These are phyloP conservation scores for Pilasporangium apinafurcum DNA, from an alignment of 352 stramenopile genomes.

Conservation along the genomic window DNA sequence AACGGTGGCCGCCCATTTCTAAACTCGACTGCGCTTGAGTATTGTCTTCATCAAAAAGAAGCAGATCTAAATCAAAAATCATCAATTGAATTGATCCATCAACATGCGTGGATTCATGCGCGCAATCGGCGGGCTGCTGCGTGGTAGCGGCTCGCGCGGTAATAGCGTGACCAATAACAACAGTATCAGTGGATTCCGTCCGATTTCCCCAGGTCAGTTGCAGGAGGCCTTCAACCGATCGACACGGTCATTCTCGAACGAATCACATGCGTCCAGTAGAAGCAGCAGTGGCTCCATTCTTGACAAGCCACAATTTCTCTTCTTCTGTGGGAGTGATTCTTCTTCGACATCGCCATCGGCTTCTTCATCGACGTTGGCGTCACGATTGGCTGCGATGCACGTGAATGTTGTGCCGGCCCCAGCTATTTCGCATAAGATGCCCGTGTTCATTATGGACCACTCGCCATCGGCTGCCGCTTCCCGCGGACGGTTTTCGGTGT, in stretches of 20 bases:
- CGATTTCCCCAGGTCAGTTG: slow-evolving; percentile 8
- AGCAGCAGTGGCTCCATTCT: slow-evolving; percentile 27
- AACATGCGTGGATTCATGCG: slow-evolving; percentile 70
- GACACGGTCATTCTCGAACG: background rate
- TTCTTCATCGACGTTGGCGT: slow-evolving; percentile 1
- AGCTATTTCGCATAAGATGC: slow-evolving; percentile 57
- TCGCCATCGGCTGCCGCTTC: no score
- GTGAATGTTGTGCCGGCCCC: slow-evolving; percentile 9
- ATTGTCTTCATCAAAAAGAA: slow-evolving; percentile 11
- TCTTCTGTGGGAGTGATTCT: slow-evolving; percentile 69
- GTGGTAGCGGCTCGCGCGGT: slow-evolving; percentile 8
- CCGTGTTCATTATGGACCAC: slow-evolving; percentile 51
- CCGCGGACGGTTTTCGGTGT: no score
- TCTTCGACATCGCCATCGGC: slow-evolving; percentile 3
- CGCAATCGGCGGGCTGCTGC: slow-evolving; percentile 50
- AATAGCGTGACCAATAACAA: background rate
- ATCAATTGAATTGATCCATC: slow-evolving; percentile 4
- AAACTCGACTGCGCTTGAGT: slow-evolving; percentile 20
- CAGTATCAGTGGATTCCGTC: slow-evolving; percentile 16
- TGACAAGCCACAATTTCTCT: slow-evolving; percentile 63
- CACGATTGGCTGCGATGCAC: slow-evolving; percentile 4
- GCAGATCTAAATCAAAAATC: no score
- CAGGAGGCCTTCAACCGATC: background rate
- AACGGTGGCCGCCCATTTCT: slow-evolving; percentile 14
- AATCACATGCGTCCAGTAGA: no score